phyloP scores from a whole-genome alignment of 2,329 filamentous ascomycete genomes.

The Knufia petricola region DNA sequence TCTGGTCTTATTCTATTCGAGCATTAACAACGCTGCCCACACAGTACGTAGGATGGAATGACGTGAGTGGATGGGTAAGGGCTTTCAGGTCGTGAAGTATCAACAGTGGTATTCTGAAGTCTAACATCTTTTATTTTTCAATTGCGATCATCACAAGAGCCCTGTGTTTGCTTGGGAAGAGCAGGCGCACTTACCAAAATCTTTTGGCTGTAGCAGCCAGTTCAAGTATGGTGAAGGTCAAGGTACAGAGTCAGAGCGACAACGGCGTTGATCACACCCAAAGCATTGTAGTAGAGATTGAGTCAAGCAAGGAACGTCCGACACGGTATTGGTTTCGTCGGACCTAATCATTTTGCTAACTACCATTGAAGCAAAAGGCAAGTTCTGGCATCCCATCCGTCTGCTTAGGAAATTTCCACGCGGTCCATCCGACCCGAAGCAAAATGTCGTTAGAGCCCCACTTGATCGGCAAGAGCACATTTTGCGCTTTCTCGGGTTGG shows the following conservation, averaged over 20 bases:
- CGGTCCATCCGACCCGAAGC: constrained; percentile 4
- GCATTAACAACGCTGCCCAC: not conserved
- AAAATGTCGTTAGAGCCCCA: constrained; percentile 1
- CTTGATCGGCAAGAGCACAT: not conserved
- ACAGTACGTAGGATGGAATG: not conserved
- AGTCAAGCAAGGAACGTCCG: not conserved
- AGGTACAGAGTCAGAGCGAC: not conserved
- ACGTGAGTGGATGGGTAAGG: not conserved
- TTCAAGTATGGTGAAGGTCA: not conserved
- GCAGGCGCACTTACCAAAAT: not conserved
- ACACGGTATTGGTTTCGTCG: not conserved
- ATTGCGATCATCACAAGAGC: constrained; percentile 11
- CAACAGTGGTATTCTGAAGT: constrained; percentile 29
- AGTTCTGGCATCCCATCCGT: not conserved
- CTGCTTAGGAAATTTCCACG: constrained; percentile 2
- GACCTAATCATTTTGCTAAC: not conserved
- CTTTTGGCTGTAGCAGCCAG: not conserved
- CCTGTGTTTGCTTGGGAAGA: too few species aligned
- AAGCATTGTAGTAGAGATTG: not conserved
- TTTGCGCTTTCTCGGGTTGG: not conserved
- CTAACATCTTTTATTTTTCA: constrained; percentile 34
- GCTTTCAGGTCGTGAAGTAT: constrained; percentile 3
- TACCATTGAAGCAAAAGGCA: not conserved
- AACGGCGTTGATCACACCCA: not conserved
- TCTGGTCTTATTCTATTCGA: not conserved